Evolutionary conservation across 805 yeast species (phyloP), one percentile per base, ranked within the genome.

Genomic region (Lachancea sp.): DNA sequence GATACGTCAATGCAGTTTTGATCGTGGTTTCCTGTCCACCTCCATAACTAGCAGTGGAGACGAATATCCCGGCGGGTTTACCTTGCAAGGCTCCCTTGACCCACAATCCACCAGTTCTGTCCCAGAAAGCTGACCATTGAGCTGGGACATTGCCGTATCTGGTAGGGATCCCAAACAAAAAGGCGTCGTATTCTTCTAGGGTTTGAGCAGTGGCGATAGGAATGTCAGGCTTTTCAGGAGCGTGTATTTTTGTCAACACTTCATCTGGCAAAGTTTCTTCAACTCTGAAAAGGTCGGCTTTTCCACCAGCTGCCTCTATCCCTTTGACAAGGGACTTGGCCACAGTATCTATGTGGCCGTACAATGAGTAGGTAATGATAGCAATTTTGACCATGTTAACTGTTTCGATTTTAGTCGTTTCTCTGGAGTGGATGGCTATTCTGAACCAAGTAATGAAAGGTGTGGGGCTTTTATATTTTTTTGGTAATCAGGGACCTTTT

Each of bases 21-120:
- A 74, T 70, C n/a, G 95, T 85, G 36, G 69, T 66, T 65, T 86
- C 95, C 66, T 81, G 88, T 48, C 95, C 93, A 54, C 88, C 88
- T 51, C 88, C 88, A 53, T 75, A 78, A 30, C 82, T 70, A 48
- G 85, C 87, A 3, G 91, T 81, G 44, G 85, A 73, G 37, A 79
- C 77, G 57, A 85, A 85, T 37, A 82, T 55, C 50, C 89, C 90
- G 15, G 80, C 88, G 48, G 79, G 77, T 68, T 85, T 85, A 54
- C 90, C 93, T 56, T 71, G 60, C 44, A 84, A 72, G 22, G 78
- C 77, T 53, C 91, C 90, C 34, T 63, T 47, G 44, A 82, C 81
- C 95, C 95, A 85, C 46, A 83, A 65, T 12, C 79, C 79, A 49
- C 93, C 93, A 31, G 93, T 84, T 38, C 73, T 66, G 60, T 81